These are phyloP conservation scores for Flaveria linearis DNA, from an alignment of 129 eudicot species.

Conservation along the genomic window DNA sequence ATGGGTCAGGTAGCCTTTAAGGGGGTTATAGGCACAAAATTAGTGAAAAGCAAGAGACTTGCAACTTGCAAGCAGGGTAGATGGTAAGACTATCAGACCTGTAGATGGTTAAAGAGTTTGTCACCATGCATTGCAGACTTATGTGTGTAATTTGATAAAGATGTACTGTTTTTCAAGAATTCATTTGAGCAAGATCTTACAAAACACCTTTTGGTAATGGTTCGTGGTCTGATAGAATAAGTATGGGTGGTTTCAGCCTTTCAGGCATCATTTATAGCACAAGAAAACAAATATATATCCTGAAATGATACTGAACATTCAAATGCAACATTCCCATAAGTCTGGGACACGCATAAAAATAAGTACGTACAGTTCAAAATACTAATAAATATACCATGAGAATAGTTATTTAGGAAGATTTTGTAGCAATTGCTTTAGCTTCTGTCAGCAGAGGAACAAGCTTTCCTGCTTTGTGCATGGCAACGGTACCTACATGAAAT, in stretches of 20 bases:
- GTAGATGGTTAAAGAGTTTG: too few species aligned
- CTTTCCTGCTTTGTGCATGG: conserved; percentile 54
- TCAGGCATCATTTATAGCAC: not conserved
- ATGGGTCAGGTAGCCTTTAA: too few species aligned
- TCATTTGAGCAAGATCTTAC: not conserved
- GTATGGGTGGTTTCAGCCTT: conserved; percentile 11
- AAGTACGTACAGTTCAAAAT: conserved; percentile 22
- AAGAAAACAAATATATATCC: conserved; percentile 23
- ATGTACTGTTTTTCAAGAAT: not conserved
- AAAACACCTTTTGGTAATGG: not conserved
- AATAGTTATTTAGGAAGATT: conserved; percentile 31
- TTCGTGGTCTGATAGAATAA: not conserved
- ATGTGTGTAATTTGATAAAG: not conserved
- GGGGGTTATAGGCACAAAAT: too few species aligned
- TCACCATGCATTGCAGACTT: too few species aligned
- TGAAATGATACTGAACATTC: conserved; percentile 9
- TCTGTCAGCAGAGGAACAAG: conserved; percentile 72
- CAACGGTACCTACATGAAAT: conserved; percentile 47
- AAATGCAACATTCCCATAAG: conserved; percentile 24
- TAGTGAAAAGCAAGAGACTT: too few species aligned
- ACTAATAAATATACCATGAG: conserved; percentile 15
- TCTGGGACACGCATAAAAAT: conserved; percentile 11
- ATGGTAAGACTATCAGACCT: too few species aligned
- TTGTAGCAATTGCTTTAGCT: conserved; percentile 58
- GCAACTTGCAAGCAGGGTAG: too few species aligned